A percentile compares a stretch with the other conserved stretches of the same genome.
phyloP scores from a whole-genome alignment of 75 land plant genomes.

The Picea sitchensis region DNA sequence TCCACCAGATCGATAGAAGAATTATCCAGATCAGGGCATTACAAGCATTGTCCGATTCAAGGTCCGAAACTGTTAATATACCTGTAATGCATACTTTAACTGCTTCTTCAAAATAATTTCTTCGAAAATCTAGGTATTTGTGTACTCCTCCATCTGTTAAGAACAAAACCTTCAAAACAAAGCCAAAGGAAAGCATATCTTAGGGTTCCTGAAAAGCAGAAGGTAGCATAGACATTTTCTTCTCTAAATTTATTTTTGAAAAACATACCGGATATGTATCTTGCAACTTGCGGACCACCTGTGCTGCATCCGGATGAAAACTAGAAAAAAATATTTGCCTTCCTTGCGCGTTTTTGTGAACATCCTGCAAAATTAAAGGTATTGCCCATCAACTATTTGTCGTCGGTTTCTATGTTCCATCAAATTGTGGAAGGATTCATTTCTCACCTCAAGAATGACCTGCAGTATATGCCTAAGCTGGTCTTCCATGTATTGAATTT shows the following conservation, averaged over 20 bases:
- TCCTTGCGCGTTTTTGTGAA: slow-evolving; percentile 39
- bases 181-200: neutral
- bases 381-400: neutral
- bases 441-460: slow-evolving; percentile 50
- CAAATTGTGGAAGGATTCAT: neutral
- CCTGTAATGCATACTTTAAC: slow-evolving; percentile 53
- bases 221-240: neutral
- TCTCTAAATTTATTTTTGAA: neutral
- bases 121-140: slow-evolving; percentile 49
- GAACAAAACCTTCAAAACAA: slow-evolving; percentile 64
- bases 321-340: slow-evolving; percentile 74
- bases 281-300: slow-evolving; percentile 49
- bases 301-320: slow-evolving; percentile 92
- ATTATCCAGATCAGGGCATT: neutral
- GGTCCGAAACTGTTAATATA: neutral
- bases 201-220: slow-evolving; percentile 6
- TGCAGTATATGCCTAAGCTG: slow-evolving; percentile 42
- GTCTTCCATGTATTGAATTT: slow-evolving; percentile 38
- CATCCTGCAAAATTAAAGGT: slow-evolving; percentile 31
- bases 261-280: slow-evolving; percentile 62
- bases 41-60: neutral
- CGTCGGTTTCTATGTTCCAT: neutral
- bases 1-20: neutral
- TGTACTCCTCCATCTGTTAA: slow-evolving; percentile 72
- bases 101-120: slow-evolving; percentile 82